These are phyloP conservation scores for Penicillium herquei DNA, from an alignment of 495 filamentous ascomycete genomes.

Conservation along the genomic window DNA sequence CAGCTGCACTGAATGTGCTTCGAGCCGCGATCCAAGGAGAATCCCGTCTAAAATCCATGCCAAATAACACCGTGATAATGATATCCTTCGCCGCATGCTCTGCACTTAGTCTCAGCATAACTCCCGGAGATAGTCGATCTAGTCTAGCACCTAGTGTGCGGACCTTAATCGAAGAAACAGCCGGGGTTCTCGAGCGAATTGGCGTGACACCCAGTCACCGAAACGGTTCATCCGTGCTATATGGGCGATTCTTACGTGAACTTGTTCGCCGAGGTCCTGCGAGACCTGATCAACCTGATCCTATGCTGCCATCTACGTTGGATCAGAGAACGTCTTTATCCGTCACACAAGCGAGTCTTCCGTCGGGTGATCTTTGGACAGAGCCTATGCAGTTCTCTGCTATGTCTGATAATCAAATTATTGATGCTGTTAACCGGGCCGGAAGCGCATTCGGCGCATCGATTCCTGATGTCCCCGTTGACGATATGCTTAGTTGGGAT, in stretches of 20 bases:
- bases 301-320: conserved; percentile 15
- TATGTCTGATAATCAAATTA: conserved; percentile 65
- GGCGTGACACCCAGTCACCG: conserved; percentile 62
- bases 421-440: conserved; percentile 59
- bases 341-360: conserved; percentile 18
- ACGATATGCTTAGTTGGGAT: conserved; percentile 55
- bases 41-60: conserved; percentile 67
- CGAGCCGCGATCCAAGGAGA: conserved; percentile 71
- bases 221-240: conserved; percentile 60
- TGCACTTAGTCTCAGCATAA: conserved; percentile 60
- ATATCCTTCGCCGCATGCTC: conserved; percentile 74
- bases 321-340: conserved; percentile 14
- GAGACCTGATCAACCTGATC: conserved; percentile 11
- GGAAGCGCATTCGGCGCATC: conserved; percentile 54
- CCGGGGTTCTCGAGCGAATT: conserved; percentile 65
- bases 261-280: conserved; percentile 47
- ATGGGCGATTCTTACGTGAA: conserved; percentile 60
- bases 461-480: conserved; percentile 52
- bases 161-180: conserved; percentile 66
- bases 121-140: conserved; percentile 50
- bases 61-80: conserved; percentile 76
- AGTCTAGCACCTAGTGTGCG: conserved; percentile 66
- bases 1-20: conserved; percentile 70
- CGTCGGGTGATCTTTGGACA: conserved; percentile 36
- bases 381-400: conserved; percentile 63